Evolutionary conservation across 2,329 filamentous ascomycete species (phyloP), one percentile per base, ranked within the genome.

Genomic region (Lachnellula occidentalis): DNA sequence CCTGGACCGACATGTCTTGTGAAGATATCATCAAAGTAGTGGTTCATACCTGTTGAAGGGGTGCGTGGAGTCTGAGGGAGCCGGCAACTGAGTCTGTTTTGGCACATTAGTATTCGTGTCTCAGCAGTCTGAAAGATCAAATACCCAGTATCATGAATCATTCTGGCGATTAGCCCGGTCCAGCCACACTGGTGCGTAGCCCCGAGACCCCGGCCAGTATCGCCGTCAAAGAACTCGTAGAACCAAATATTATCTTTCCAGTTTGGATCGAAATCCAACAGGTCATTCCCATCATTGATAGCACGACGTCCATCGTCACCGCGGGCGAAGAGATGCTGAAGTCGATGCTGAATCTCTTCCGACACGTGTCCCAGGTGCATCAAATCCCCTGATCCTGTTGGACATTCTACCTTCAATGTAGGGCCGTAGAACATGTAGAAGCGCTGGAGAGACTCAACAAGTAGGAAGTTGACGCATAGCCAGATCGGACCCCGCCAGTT

Each of bases 141-240:
- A 76, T 85, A 94, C 89, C 92, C 92, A 63, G 92, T 96, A 68
- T 97, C 94, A 65, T 97, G 92, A 57, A 97, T 97, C 83, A 97
- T 88, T 73, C 95, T 92, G 24, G 92, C 92, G 70, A 97, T 91
- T 62, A 97, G 73, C 22, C 92, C 92, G 37, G 92, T 96, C 92
- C 94, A 97, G 48, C 92, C 92, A 68, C 90, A 96, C 72, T 97
- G 94, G 72, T 97, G 94, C 47, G 86, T 92, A 37, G 92, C 90
- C 54, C 92, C 92, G 1, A 97, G 80, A 15, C 94, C 92, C 62
- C 91, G 87, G 14, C 92, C 92, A 49, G 79, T 86, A 69, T 97
- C 92, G 39, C 91, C 92, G 68, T 97, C 92, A 69, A 97, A 97
- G 78, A 95, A 97, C 71, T 97, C 92, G 69, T 95, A 88, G 78